Conservation (phyloP, 495 filamentous ascomycete genomes). For the Neurospora sp. region DNA sequence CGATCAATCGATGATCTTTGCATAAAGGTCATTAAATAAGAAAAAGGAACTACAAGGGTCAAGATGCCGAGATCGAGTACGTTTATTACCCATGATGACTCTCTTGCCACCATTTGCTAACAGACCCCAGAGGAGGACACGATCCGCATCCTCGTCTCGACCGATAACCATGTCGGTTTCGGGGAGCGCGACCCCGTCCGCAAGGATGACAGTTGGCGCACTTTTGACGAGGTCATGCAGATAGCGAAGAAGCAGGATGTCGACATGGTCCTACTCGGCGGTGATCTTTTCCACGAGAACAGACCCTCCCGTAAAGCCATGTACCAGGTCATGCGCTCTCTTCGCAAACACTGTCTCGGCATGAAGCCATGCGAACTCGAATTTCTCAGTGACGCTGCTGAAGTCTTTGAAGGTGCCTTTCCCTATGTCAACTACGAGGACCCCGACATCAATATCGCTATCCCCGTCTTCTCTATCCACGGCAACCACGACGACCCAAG, state of each 20-base stretch:
- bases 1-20: too few relatives aligned
- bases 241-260: constrained; percentile 79
- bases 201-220: constrained; percentile 93
- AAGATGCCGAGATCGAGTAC: constrained; percentile 19
- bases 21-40: not conserved
- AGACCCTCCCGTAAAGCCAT: constrained; percentile 93
- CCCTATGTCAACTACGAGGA: constrained; percentile 97
- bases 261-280: constrained; percentile 91
- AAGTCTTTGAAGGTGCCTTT: constrained; percentile 76
- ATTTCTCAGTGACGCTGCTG: constrained; percentile 82
- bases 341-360: constrained; percentile 87
- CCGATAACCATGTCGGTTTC: constrained; percentile 95
- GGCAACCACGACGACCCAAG: constrained; percentile 98
- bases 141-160: constrained; percentile 88
- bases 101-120: not conserved
- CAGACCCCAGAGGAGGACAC: constrained; percentile 59
- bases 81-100: not conserved
- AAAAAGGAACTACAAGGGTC: not conserved
- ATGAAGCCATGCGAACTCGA: constrained; percentile 94
- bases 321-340: constrained; percentile 91
- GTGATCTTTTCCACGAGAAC: constrained; percentile 97
- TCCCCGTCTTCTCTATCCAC: constrained; percentile 96
- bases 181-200: constrained; percentile 88
- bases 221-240: constrained; percentile 92
- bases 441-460: constrained; percentile 92